Conservation (phyloP, 495 filamentous ascomycete species). For the Cenococcum geophilum region DNA sequence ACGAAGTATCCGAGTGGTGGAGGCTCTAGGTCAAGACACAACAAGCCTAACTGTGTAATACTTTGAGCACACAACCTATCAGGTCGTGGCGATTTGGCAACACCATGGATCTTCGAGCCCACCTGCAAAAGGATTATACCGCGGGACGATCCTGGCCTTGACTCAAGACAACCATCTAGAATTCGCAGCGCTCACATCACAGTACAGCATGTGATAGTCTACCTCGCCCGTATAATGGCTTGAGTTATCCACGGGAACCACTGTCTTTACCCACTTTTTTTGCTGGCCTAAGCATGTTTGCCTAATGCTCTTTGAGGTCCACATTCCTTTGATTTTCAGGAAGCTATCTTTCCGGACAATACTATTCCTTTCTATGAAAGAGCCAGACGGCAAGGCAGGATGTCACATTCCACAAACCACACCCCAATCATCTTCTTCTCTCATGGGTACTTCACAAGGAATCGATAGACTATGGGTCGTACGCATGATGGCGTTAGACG, state of each 20-base stretch:
- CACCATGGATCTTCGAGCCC: neutral
- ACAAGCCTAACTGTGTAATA: constrained; percentile 22
- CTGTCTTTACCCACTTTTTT: constrained; percentile 2
- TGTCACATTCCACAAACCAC: neutral
- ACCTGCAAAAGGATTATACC: neutral
- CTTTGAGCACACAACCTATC: constrained; percentile 11
- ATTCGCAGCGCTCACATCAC: neutral
- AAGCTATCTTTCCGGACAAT: neutral
- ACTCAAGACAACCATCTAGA: neutral
- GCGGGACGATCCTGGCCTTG: neutral
- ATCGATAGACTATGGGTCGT: constrained; percentile 12
- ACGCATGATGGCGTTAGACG: constrained; percentile 13
- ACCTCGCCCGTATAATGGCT: neutral
- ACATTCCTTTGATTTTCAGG: neutral
- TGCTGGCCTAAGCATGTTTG: neutral
- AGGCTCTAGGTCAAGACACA: neutral
- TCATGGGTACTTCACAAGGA: constrained; percentile 4
- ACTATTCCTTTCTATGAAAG: neutral
- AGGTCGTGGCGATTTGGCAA: neutral
- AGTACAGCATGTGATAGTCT: neutral
- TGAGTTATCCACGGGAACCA: neutral
- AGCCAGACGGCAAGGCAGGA: neutral
- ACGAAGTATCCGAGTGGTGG: too few species aligned
- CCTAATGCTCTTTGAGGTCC: neutral
- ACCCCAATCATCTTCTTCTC: neutral